phyloP scores from a whole-genome alignment of 192 early-diverging fungal genomes.

The Coemansia sp. region DNA sequence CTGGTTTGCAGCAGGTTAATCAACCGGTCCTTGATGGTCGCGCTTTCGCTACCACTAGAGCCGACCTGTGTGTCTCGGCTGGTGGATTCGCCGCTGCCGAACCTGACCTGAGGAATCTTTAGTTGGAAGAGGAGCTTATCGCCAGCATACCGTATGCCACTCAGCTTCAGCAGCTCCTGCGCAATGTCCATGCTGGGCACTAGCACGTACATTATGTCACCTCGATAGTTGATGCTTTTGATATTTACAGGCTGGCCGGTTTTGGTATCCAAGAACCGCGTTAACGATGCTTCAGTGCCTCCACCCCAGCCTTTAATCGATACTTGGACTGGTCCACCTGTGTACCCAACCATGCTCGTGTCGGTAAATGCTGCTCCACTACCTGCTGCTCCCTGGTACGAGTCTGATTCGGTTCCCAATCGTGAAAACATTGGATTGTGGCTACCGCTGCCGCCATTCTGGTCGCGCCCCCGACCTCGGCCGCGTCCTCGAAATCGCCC shows the following conservation, averaged over 20 bases:
- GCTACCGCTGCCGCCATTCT: slow-evolving; percentile 19
- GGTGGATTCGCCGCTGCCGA: slow-evolving; percentile 23
- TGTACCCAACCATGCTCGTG: slow-evolving; percentile 19
- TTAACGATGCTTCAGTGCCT: slow-evolving; percentile 34
- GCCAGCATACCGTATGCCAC: slow-evolving; percentile 47
- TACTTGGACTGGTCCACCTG: slow-evolving; percentile 30
- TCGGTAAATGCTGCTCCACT: slow-evolving; percentile 25
- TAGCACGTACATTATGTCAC: slow-evolving; percentile 45
- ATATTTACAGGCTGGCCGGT: slow-evolving; percentile 24
- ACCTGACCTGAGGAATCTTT: slow-evolving; percentile 39
- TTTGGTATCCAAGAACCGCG: slow-evolving; percentile 42
- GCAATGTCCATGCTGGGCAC: slow-evolving; percentile 35
- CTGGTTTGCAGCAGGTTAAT: slow-evolving; percentile 43
- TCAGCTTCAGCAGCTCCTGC: slow-evolving; percentile 43
- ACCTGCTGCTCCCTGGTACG: slow-evolving; percentile 1
- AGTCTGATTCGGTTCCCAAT: slow-evolving; percentile 10
- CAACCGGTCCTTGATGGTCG: slow-evolving; percentile 32
- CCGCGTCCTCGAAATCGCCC: slow-evolving; percentile 36
- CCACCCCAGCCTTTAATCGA: slow-evolving; percentile 49
- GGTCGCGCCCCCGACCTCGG: slow-evolving; percentile 27
- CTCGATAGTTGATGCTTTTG: slow-evolving; percentile 30
- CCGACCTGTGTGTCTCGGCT: slow-evolving; percentile 12
- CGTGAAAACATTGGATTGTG: slow-evolving; percentile 38
- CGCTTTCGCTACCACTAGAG: slow-evolving; percentile 22
- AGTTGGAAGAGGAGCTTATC: slow-evolving; percentile 44